These are phyloP conservation scores for Helichrysum umbraculigerum DNA, from an alignment of 129 eudicot genomes.

Conservation along the genomic window DNA sequence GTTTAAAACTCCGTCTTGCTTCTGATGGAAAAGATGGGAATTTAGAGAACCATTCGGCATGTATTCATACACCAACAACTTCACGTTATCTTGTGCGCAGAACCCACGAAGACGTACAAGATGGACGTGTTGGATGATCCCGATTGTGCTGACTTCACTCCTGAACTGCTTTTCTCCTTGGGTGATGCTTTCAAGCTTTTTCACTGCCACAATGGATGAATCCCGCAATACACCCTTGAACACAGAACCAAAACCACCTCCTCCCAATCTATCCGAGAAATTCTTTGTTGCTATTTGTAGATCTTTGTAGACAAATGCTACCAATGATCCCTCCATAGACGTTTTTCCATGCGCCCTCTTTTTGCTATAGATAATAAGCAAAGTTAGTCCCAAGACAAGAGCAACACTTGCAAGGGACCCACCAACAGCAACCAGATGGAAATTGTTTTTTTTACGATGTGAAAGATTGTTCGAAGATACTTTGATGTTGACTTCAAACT, in stretches of 20 bases:
- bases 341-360: constrained; percentile 26
- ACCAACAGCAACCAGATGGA: constrained; percentile 35
- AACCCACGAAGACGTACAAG: constrained; percentile 72
- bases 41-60: constrained; percentile 64
- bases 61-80: constrained; percentile 63
- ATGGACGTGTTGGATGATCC: constrained; percentile 71
- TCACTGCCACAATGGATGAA: constrained; percentile 59
- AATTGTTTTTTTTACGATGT: constrained; percentile 16
- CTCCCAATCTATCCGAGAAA: constrained; percentile 55
- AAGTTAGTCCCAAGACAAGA: constrained; percentile 36
- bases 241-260: constrained; percentile 67
- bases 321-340: constrained; percentile 50
- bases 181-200: constrained; percentile 54
- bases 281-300: constrained; percentile 53
- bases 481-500: constrained; percentile 40
- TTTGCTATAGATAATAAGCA: constrained; percentile 33
- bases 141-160: constrained; percentile 69
- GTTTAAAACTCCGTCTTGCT: constrained; percentile 24
- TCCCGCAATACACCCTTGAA: constrained; percentile 55
- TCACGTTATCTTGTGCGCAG: constrained; percentile 50
- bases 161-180: constrained; percentile 83
- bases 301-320: constrained; percentile 56
- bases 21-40: constrained; percentile 52
- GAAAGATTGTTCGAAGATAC: constrained; percentile 57
- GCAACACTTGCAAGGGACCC: constrained; percentile 38